Conservation (phyloP, 306 rosid species). For the Corylus heterophylla region DNA sequence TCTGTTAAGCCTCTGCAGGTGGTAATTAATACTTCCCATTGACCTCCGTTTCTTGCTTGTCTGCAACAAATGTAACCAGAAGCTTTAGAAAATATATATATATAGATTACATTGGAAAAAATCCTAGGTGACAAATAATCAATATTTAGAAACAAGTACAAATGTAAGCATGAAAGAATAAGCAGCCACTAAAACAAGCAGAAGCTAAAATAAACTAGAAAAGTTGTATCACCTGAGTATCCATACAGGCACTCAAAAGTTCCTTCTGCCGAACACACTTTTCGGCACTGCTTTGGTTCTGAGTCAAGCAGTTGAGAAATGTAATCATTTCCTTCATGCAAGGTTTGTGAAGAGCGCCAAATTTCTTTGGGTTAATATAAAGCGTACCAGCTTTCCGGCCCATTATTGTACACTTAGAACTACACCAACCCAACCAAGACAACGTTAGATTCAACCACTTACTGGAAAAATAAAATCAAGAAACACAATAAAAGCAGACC, state of each 20-base stretch:
- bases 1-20: conserved; percentile 82
- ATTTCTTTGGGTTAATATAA: conserved; percentile 73
- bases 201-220: conserved; percentile 9
- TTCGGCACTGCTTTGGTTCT: conserved; percentile 37
- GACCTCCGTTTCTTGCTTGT: conserved; percentile 58
- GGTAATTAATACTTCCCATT: conserved; percentile 87
- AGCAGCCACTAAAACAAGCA: conserved; percentile 5
- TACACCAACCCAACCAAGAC: conserved; percentile 15
- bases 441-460: background rate
- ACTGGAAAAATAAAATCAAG: background rate
- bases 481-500: background rate
- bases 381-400: conserved; percentile 76
- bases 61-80: conserved; percentile 45
- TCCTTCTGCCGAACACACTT: conserved; percentile 64
- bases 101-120: background rate
- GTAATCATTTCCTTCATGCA: conserved; percentile 87
- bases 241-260: conserved; percentile 58
- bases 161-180: background rate
- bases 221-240: conserved; percentile 62
- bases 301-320: conserved; percentile 76
- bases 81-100: background rate
- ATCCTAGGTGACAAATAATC: conserved; percentile 4
- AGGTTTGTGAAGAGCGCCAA: conserved; percentile 70
- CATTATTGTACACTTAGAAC: conserved; percentile 46
- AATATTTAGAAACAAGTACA: background rate